phyloP scores from a whole-genome alignment of 2,329 filamentous ascomycete species.

The Fusarium napiforme region DNA sequence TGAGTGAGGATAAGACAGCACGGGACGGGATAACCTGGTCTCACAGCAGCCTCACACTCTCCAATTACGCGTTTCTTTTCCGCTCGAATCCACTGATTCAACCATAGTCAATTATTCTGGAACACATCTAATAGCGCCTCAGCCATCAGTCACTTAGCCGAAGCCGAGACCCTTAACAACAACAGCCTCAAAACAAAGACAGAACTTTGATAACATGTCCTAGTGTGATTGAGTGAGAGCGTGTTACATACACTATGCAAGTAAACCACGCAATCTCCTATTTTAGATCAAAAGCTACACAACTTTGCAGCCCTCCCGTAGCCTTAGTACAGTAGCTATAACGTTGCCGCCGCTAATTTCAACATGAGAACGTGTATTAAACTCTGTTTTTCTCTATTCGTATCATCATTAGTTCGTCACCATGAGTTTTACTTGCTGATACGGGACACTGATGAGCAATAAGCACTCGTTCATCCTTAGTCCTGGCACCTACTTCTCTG shows the following conservation, averaged over 20 bases:
- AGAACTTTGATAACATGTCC: not conserved
- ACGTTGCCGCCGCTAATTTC: slow-evolving; percentile 26
- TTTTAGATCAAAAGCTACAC: not conserved
- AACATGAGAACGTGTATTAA: slow-evolving; percentile 10
- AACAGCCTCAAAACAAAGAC: not conserved
- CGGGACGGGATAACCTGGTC: slow-evolving; percentile 4
- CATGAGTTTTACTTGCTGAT: not conserved
- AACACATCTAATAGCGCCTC: slow-evolving; percentile 17
- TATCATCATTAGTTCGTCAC: slow-evolving; percentile 30
- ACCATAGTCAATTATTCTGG: slow-evolving; percentile 28
- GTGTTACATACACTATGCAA: not conserved
- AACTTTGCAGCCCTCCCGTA: slow-evolving; percentile 21
- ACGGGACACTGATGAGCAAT: not conserved
- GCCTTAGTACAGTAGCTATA: slow-evolving; percentile 11
- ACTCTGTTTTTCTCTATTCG: slow-evolving; percentile 16
- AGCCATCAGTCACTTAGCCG: slow-evolving; percentile 5
- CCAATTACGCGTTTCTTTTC: slow-evolving; percentile 10
- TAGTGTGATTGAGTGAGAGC: not conserved
- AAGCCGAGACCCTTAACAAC: slow-evolving; percentile 9
- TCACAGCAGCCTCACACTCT: slow-evolving; percentile 14
- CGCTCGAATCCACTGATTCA: slow-evolving; percentile 5
- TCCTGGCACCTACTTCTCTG: not conserved
- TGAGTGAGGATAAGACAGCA: not conserved
- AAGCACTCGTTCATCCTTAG: not conserved
- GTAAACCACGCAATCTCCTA: slow-evolving; percentile 22